Conservation (phyloP, 2,329 filamentous ascomycete genomes). For the Leptographium lundbergii region DNA sequence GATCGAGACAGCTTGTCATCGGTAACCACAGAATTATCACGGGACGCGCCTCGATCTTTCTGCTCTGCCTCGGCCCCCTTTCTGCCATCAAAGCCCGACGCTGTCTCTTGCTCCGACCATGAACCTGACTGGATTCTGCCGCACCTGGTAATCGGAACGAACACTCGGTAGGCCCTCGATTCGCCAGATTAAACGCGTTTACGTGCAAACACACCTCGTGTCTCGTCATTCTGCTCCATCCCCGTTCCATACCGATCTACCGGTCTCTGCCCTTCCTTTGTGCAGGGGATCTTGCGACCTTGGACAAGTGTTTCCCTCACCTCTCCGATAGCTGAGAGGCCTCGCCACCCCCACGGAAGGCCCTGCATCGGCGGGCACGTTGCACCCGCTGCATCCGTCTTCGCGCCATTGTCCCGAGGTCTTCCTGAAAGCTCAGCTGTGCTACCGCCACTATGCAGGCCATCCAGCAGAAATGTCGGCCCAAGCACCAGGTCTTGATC, state of each 20-base stretch:
- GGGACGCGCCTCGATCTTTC: neutral
- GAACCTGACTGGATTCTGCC: neutral
- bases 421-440: neutral
- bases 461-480: constrained; percentile 59
- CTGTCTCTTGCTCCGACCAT: neutral
- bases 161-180: neutral
- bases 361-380: neutral
- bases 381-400: neutral
- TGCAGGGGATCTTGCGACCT: neutral
- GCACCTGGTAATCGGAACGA: neutral
- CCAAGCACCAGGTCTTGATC: constrained; percentile 93
- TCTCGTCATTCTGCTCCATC: neutral
- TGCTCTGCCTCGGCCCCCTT: neutral
- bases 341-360: neutral
- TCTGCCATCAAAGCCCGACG: neutral
- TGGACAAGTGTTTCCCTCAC: neutral
- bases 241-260: neutral
- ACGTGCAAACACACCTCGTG: neutral
- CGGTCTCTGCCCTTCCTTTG: neutral
- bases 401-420: neutral
- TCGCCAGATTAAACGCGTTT: neutral
- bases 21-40: neutral
- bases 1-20: neutral
- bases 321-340: neutral
- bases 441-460: constrained; percentile 40